Evolutionary conservation across 768 basidiomycete species (phyloP), one percentile per base, ranked within the genome.

Genomic region (Mycena belliarum): DNA sequence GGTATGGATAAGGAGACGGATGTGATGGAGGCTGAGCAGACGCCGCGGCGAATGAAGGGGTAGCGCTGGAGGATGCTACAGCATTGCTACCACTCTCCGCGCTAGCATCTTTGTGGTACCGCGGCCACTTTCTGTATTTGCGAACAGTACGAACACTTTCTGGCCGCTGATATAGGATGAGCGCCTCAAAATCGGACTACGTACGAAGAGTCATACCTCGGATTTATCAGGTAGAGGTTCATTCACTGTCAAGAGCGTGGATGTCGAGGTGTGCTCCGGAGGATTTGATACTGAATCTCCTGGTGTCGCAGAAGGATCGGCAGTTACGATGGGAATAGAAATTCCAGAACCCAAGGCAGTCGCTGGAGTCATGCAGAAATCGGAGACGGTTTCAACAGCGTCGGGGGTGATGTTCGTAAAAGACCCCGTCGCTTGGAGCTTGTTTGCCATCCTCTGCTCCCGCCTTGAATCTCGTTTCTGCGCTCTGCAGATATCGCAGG

Each of bases 401-500:
- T n/a, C n/a, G n/a, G n/a, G n/a, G n/a, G 43, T 40, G 2, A 50
- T 33, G 29, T 60, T 55, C 49, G 46, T 53, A 32, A 54, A 54
- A 15, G 15, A 4, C 4, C 20, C 24, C 3, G 11, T 29, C 12
- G 15, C 14, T 35, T 35, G 52, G 5, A 6, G 14, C 4, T 21
- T 46, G 18, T 54, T 41, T 16, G 51, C 35, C 14, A 48, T 50
- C 33, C 51, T 63, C 52, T 50, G 46, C 64, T 72, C 51, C 66
- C 71, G 23, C 67, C 65, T 46, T 63, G 55, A 21, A 74, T 71
- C 55, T 75, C 73, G 48, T 62, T 66, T 53, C 67, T 25, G 40
- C 6, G 35, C 71, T n/a, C 79, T 70, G 63, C 81, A 82, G 25
- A 66, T 60, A 6, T 81, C 79, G 59, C 82, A 83, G 62, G 73